These are phyloP conservation scores for Entophlyctis helioformis DNA, from an alignment of 192 early-diverging fungal genomes.

Conservation along the genomic window DNA sequence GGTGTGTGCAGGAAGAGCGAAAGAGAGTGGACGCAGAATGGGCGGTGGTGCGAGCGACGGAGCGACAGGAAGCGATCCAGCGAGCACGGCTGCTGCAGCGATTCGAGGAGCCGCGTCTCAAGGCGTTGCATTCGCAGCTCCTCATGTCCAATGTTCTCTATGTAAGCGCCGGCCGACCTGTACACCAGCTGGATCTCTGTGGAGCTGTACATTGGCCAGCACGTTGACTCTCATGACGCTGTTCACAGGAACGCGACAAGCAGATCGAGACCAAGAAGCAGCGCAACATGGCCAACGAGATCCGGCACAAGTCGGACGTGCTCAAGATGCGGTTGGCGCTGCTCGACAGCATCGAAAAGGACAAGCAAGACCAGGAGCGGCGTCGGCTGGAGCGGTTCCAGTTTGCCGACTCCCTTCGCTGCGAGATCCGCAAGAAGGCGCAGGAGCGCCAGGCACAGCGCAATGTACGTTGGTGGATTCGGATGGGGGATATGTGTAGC, in stretches of 20 bases:
- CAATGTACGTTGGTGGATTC: no score
- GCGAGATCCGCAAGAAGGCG: no score
- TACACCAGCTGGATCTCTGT: no score
- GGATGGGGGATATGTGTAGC: no score
- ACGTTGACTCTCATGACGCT: no score
- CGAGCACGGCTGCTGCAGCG: slow-evolving; percentile 27
- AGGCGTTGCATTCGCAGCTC: slow-evolving; percentile 16
- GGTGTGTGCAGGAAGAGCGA: slow-evolving; percentile 12
- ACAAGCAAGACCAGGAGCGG: neutral
- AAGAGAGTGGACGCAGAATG: slow-evolving; percentile 29
- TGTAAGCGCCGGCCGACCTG: slow-evolving; percentile 3
- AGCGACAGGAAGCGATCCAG: slow-evolving; percentile 21
- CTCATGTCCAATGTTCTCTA: slow-evolving; percentile 32
- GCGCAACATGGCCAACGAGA: neutral
- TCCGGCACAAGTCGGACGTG: slow-evolving; percentile 1
- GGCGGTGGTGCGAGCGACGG: slow-evolving; percentile 11
- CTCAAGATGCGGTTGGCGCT: neutral
- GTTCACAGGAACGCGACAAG: slow-evolving; percentile 26
- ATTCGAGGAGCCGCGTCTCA: slow-evolving; percentile 16
- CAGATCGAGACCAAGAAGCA: slow-evolving; percentile 15
- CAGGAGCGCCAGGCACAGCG: no score
- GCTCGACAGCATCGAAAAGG: slow-evolving; percentile 3
- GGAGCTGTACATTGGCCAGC: no score
- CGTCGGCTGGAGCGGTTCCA: neutral
- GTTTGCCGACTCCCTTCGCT: neutral